phyloP scores from a whole-genome alignment of 306 rosid genomes.

The Sicyos baderoa region DNA sequence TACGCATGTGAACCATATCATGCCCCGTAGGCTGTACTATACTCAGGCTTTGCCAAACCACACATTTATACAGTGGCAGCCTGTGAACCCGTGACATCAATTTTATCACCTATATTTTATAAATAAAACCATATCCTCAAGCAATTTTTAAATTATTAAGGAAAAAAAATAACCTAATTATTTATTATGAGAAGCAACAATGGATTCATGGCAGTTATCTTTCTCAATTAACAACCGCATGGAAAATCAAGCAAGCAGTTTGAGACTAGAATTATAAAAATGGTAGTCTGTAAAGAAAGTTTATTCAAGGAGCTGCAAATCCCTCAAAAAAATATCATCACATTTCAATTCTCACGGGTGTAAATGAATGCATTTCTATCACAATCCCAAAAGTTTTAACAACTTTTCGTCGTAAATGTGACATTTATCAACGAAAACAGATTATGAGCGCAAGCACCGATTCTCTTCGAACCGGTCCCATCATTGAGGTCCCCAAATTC shows the following conservation, averaged over 20 bases:
- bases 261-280: neutral
- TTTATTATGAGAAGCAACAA: neutral
- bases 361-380: neutral
- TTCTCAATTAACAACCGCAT: too few species aligned
- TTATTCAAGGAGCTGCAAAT: slow-evolving; percentile 13
- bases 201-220: neutral
- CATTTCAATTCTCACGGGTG: neutral
- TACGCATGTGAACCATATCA: neutral
- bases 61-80: neutral
- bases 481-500: neutral
- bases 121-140: neutral
- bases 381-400: neutral
- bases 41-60: slow-evolving; percentile 4
- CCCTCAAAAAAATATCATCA: slow-evolving; percentile 3
- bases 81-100: slow-evolving; percentile 2
- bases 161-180: too few species aligned
- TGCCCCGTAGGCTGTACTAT: neutral
- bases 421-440: neutral
- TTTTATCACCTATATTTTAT: neutral
- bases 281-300: neutral
- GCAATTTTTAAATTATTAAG: neutral
- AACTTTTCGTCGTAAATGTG: neutral
- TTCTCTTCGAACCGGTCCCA: neutral
- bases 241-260: slow-evolving; percentile 9
- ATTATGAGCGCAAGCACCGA: neutral